A percentile compares a stretch with the other conserved stretches of the same genome.
phyloP scores from a whole-genome alignment of 805 yeast genomes.

The Soucietia sequanensis region DNA sequence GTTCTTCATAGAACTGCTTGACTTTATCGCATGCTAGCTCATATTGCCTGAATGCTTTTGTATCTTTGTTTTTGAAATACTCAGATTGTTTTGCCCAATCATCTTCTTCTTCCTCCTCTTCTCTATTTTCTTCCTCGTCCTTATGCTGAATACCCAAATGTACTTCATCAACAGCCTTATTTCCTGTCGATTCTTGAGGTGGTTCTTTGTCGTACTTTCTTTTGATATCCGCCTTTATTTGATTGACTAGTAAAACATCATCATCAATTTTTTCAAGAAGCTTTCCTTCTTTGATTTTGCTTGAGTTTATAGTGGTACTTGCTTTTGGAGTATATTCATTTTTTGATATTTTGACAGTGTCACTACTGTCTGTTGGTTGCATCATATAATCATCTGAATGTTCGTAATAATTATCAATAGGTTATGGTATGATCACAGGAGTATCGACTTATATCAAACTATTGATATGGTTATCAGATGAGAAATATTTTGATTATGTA shows the following conservation, averaged over 20 bases:
- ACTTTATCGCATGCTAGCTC: conserved; percentile 70
- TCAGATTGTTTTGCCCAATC: conserved; percentile 30
- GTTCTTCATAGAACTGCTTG: conserved; percentile 63
- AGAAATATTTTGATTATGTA: too few species aligned
- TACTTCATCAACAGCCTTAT: neutral
- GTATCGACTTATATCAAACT: too few species aligned
- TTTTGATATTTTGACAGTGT: too few species aligned
- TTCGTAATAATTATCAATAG: too few species aligned
- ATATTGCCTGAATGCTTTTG: conserved; percentile 57
- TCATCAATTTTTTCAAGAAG: conserved; percentile 27
- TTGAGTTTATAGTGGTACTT: too few species aligned
- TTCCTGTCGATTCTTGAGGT: neutral
- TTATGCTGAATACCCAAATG: too few species aligned
- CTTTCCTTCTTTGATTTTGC: conserved; percentile 6
- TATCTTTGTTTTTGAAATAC: conserved; percentile 30
- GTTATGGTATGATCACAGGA: too few species aligned
- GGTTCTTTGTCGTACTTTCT: conserved; percentile 3
- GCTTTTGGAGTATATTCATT: too few species aligned
- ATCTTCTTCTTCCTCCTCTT: conserved; percentile 6
- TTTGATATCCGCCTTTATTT: conserved; percentile 15
- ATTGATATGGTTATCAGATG: too few species aligned
- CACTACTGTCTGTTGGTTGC: too few species aligned
- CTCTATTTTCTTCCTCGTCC: conserved; percentile 3
- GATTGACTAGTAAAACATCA: conserved; percentile 23
- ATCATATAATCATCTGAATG: too few species aligned